These are phyloP conservation scores for Phytophthora sp. DNA, from an alignment of 352 stramenopile genomes.

Conservation along the genomic window DNA sequence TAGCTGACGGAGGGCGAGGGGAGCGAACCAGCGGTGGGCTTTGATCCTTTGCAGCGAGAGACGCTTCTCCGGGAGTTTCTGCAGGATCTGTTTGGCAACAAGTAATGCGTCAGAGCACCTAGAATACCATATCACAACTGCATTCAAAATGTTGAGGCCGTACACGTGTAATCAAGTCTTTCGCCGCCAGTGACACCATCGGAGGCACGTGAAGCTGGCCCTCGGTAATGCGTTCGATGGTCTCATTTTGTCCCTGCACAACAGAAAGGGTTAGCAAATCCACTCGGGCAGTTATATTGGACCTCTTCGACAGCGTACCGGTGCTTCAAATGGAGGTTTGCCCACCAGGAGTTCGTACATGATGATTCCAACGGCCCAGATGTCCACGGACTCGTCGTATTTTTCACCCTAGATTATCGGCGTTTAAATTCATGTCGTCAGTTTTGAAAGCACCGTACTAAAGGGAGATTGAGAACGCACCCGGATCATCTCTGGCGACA, in stretches of 20 bases:
- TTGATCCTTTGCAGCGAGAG: slow-evolving; percentile 76
- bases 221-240: slow-evolving; percentile 95
- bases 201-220: slow-evolving; percentile 68
- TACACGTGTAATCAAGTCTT: slow-evolving; percentile 76
- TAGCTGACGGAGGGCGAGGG: slow-evolving; percentile 58
- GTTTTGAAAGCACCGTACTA: background rate
- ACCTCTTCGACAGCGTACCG: slow-evolving; percentile 63
- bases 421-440: slow-evolving; percentile 5
- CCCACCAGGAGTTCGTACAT: slow-evolving; percentile 99
- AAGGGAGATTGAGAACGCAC: slow-evolving; percentile 36
- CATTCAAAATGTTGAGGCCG: background rate
- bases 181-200: slow-evolving; percentile 72
- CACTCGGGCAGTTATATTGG: too few species aligned
- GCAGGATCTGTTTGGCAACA: slow-evolving; percentile 59
- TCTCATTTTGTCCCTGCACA: slow-evolving; percentile 91
- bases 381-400: slow-evolving; percentile 98
- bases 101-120: background rate
- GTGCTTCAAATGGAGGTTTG: slow-evolving; percentile 96
- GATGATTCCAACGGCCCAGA: slow-evolving; percentile 99
- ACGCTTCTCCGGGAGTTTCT: slow-evolving; percentile 68
- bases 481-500: slow-evolving; percentile 99
- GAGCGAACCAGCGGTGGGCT: slow-evolving; percentile 77
- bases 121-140: background rate
- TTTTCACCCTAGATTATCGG: slow-evolving; percentile 77
- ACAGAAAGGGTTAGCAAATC: background rate